phyloP scores from a whole-genome alignment of 2,329 filamentous ascomycete genomes.

The Cladosporium oxysporum region DNA sequence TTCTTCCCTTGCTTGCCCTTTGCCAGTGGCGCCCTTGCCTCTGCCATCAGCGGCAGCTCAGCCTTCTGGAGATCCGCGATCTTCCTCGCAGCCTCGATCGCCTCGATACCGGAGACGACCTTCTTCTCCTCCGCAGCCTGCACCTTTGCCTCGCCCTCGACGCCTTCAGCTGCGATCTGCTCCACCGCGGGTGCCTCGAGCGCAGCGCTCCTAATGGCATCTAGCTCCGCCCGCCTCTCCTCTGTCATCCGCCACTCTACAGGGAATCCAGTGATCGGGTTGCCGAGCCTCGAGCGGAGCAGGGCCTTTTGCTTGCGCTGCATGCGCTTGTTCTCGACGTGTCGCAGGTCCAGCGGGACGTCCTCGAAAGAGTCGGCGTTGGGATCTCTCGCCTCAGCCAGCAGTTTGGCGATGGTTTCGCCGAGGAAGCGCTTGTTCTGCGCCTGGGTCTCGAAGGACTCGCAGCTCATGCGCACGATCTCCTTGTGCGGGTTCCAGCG shows the following conservation, averaged over 20 bases:
- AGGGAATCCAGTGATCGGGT: constrained; percentile 71
- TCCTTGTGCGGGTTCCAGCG: constrained; percentile 86
- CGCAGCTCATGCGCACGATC: constrained; percentile 85
- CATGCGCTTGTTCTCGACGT: constrained; percentile 43
- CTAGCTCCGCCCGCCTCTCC: constrained; percentile 66
- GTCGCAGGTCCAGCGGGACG: constrained; percentile 83
- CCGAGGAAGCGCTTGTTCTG: constrained; percentile 97
- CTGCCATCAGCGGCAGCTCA: constrained; percentile 36
- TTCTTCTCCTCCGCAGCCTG: constrained; percentile 9
- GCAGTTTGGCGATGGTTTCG: constrained; percentile 71
- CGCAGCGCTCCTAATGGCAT: constrained; percentile 56
- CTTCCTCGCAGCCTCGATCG: constrained; percentile 33
- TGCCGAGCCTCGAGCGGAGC: constrained; percentile 48
- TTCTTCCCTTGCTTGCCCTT: constrained; percentile 36
- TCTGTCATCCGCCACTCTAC: constrained; percentile 78
- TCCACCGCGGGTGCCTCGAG: constrained; percentile 41
- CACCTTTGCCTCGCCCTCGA: constrained; percentile 1
- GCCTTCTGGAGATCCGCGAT: constrained; percentile 26
- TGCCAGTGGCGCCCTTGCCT: constrained; percentile 32
- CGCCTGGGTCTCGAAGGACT: constrained; percentile 77
- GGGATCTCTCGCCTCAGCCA: constrained; percentile 72
- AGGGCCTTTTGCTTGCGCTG: constrained; percentile 21
- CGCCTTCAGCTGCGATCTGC: constrained; percentile 15
- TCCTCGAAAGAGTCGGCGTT: constrained; percentile 80
- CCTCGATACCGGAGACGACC: constrained; percentile 29